These are phyloP conservation scores for Exophiala oligosperma DNA, from an alignment of 2,329 filamentous ascomycete genomes.

Conservation along the genomic window DNA sequence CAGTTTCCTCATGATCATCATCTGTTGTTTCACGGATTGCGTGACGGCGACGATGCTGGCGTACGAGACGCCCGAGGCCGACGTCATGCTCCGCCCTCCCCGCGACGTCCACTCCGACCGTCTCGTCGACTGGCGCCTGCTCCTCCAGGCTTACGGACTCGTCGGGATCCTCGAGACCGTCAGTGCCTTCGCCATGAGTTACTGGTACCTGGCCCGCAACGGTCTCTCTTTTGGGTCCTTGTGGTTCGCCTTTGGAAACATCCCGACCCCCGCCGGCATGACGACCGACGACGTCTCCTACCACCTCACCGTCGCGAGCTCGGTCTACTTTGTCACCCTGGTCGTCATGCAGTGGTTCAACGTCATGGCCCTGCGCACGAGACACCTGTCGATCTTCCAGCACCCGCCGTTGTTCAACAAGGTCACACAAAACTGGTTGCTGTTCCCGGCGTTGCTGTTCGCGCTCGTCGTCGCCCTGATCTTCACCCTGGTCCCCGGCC, in stretches of 20 bases:
- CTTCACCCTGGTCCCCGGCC: conserved; percentile 63
- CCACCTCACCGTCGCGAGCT: conserved; percentile 64
- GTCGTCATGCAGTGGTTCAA: conserved; percentile 79
- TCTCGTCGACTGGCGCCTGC: conserved; percentile 71
- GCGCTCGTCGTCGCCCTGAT: conserved; percentile 69
- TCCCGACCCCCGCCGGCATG: conserved; percentile 30
- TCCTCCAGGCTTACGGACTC: conserved; percentile 71
- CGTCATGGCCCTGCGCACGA: conserved; percentile 67
- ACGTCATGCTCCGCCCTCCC: conserved; percentile 69
- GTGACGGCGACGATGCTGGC: conserved; percentile 71
- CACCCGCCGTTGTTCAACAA: conserved; percentile 69
- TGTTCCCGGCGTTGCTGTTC: conserved; percentile 71
- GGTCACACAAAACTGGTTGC: conserved; percentile 64
- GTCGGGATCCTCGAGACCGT: conserved; percentile 65
- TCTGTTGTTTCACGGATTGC: conserved; percentile 72
- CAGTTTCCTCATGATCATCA: conserved; percentile 64
- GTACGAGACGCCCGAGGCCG: conserved; percentile 74
- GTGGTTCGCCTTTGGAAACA: conserved; percentile 68
- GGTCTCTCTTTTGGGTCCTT: conserved; percentile 65
- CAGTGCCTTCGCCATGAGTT: conserved; percentile 64
- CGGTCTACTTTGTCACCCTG: conserved; percentile 77
- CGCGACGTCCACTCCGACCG: conserved; percentile 68
- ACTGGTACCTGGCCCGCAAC: conserved; percentile 61
- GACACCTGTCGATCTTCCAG: conserved; percentile 67
- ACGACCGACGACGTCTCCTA: conserved; percentile 56